A percentile compares a stretch with the other conserved stretches of the same genome.
These are phyloP conservation scores for Coemansia nantahalensis DNA, from an alignment of 192 early-diverging fungal species.

Conservation along the genomic window DNA sequence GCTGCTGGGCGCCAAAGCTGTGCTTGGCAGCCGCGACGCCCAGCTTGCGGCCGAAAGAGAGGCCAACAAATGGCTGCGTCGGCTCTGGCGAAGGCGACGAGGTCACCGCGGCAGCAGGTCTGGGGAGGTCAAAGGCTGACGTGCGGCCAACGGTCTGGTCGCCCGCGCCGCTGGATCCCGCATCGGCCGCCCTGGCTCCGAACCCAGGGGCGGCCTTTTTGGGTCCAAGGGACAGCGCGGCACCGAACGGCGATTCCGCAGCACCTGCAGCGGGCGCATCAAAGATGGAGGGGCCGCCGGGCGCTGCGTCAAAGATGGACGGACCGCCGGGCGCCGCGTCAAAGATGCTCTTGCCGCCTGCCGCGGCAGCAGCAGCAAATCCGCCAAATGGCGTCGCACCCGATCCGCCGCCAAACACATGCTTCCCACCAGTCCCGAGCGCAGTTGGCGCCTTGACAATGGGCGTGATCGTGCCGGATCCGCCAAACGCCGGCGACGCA, in stretches of 20 bases:
- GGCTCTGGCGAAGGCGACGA: too few species aligned
- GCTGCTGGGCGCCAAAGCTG: too few species aligned
- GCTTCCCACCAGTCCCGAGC: conserved; percentile 13
- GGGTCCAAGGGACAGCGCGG: conserved; percentile 4
- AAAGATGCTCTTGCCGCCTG: conserved; percentile 28
- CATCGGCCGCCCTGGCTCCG: neutral
- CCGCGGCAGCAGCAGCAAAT: conserved; percentile 5
- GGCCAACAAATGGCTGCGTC: too few species aligned
- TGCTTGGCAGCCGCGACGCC: too few species aligned
- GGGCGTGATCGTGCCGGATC: conserved; percentile 6
- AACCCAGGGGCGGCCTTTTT: conserved; percentile 3
- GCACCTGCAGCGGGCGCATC: conserved; percentile 1
- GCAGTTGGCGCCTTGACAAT: conserved; percentile 22
- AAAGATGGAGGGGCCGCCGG: conserved; percentile 13
- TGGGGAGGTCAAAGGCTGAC: neutral
- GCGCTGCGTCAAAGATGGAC: conserved; percentile 22
- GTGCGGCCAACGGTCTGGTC: neutral
- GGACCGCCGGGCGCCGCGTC: conserved; percentile 16
- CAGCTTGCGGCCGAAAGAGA: too few species aligned
- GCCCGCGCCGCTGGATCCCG: neutral
- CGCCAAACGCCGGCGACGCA: conserved; percentile 23
- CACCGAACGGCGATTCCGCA: neutral
- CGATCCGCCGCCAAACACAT: conserved; percentile 32
- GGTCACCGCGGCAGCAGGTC: too few species aligned
- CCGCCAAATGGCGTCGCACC: conserved; percentile 12